These are phyloP conservation scores for Auriscalpium vulgare DNA, from an alignment of 768 basidiomycete genomes.

Conservation along the genomic window DNA sequence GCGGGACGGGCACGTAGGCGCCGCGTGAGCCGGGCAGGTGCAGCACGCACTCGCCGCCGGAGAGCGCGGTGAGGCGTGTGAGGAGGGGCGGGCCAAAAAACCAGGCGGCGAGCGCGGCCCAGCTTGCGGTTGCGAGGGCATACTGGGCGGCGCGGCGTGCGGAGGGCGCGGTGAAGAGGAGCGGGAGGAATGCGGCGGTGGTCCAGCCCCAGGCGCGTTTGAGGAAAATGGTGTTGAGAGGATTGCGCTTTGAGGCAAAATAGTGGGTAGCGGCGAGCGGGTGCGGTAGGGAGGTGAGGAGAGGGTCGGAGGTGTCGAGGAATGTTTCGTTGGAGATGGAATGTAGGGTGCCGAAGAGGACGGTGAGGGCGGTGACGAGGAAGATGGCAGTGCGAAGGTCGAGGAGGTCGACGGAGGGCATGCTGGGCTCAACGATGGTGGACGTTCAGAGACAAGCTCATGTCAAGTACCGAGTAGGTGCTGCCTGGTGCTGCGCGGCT, in stretches of 20 bases:
- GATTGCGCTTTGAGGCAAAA: slow-evolving; percentile 76
- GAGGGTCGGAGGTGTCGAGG: slow-evolving; percentile 79
- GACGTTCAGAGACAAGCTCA: too few relatives aligned
- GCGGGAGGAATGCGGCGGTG: slow-evolving; percentile 50
- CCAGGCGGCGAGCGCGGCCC: slow-evolving; percentile 76
- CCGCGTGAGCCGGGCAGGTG: slow-evolving; percentile 41
- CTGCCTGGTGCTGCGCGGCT: too few relatives aligned
- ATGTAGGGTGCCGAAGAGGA: slow-evolving; percentile 56
- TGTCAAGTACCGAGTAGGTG: too few relatives aligned
- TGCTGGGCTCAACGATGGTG: too few relatives aligned
- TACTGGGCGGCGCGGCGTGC: slow-evolving; percentile 31
- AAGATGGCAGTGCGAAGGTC: slow-evolving; percentile 23
- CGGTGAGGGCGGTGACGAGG: slow-evolving; percentile 34
- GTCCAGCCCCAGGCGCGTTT: slow-evolving; percentile 94
- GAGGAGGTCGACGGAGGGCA: not conserved
- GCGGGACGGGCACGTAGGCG: slow-evolving; percentile 43
- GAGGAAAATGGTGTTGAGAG: slow-evolving; percentile 80
- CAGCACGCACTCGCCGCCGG: slow-evolving; percentile 76
- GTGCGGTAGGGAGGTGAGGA: slow-evolving; percentile 62
- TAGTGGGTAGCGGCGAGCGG: slow-evolving; percentile 54
- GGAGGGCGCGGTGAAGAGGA: slow-evolving; percentile 50
- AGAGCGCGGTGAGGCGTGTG: slow-evolving; percentile 52
- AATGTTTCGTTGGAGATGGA: slow-evolving; percentile 59
- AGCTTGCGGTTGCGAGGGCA: slow-evolving; percentile 50
- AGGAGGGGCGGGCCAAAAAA: slow-evolving; percentile 81